These are phyloP conservation scores for Tolypocladium album DNA, from an alignment of 2,329 filamentous ascomycete genomes.

Conservation along the genomic window DNA sequence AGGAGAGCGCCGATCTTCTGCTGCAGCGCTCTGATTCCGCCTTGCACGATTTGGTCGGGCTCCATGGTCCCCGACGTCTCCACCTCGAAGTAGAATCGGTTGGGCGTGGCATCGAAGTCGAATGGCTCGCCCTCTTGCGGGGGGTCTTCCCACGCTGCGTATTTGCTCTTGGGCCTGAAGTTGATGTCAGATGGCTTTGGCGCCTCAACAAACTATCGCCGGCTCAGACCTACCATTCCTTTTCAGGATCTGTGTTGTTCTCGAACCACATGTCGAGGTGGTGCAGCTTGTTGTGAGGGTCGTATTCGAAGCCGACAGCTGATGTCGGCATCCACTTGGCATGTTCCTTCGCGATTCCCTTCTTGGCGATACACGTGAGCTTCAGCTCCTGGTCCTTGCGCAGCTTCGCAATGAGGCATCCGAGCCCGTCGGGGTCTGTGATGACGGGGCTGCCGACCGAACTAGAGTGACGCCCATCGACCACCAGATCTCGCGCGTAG, in stretches of 20 bases:
- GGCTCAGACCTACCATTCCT: conserved; percentile 62
- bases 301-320: conserved; percentile 94
- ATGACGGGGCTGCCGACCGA: conserved; percentile 76
- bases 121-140: conserved; percentile 76
- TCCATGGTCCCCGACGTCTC: conserved; percentile 82
- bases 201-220: too few species aligned
- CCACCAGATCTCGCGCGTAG: conserved; percentile 79
- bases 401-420: conserved; percentile 82
- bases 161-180: conserved; percentile 67
- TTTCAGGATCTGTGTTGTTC: conserved; percentile 54
- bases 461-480: conserved; percentile 59
- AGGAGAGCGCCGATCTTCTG: conserved; percentile 80
- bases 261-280: conserved; percentile 96
- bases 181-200: not conserved
- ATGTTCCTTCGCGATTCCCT: conserved; percentile 97
- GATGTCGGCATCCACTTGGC: conserved; percentile 94
- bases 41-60: conserved; percentile 79
- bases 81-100: conserved; percentile 85
- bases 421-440: conserved; percentile 69
- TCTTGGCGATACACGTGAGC: conserved; percentile 89
- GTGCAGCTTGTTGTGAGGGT: conserved; percentile 89
- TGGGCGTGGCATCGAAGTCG: conserved; percentile 79
- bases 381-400: conserved; percentile 82
- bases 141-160: conserved; percentile 69
- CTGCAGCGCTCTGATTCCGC: conserved; percentile 81